Evolutionary conservation across 169 alveolate species (phyloP).

Genomic region (Perkinsus chesapeaki): DNA sequence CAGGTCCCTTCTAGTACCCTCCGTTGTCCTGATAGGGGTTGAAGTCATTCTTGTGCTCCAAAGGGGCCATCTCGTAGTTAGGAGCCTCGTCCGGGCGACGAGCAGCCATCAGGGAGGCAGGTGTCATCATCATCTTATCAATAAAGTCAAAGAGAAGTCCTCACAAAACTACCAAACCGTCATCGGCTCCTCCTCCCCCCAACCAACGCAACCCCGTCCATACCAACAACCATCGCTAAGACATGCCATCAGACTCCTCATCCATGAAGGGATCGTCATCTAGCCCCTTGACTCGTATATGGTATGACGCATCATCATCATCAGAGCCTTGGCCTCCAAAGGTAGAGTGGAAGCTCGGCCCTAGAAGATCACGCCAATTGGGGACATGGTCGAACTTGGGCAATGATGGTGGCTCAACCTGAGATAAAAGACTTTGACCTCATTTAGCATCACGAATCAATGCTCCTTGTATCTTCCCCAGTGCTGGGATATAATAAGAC

Average conservation of each 20-base stretch:
- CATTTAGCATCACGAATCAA: not conserved
- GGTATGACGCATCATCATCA: not conserved
- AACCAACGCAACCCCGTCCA: not conserved
- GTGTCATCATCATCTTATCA: not conserved
- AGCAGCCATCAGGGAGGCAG: not conserved
- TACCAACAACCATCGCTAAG: too few species aligned
- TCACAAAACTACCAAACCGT: not conserved
- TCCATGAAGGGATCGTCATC: not conserved
- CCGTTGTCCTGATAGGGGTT: not conserved
- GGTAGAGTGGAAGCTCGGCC: not conserved
- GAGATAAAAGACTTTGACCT: not conserved
- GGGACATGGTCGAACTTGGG: not conserved
- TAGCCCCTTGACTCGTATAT: not conserved
- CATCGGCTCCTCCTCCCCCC: not conserved
- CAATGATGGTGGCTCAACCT: not conserved
- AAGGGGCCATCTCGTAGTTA: not conserved
- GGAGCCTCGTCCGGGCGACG: not conserved
- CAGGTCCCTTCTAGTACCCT: too few species aligned
- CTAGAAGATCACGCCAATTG: not conserved
- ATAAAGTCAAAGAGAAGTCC: not conserved
- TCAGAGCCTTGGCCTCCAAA: not conserved
- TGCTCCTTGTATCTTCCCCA: too few species aligned
- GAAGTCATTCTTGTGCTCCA: not conserved
- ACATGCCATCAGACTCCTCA: not conserved
- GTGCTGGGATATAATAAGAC: too few species aligned